Percentiles rank a stretch among this genome's conserved stretches.
phyloP scores from a whole-genome alignment of 108 stramenopile species.

The Fistulifera solaris region DNA sequence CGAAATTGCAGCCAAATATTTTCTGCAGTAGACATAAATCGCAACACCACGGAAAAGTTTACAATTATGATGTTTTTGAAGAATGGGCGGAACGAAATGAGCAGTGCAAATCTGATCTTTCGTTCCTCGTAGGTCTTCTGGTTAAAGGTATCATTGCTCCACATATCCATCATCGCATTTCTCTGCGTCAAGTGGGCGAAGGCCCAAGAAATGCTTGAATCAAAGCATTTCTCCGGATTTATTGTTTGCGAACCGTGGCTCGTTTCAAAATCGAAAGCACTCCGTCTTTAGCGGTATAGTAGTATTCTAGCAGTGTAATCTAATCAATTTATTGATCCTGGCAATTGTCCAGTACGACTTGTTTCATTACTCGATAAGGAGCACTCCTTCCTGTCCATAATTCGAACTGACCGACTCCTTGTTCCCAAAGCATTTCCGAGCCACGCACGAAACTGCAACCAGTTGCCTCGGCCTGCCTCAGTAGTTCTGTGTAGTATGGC shows the following conservation, averaged over 20 bases:
- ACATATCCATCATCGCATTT: constrained; percentile 28
- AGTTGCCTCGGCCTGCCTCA: constrained; percentile 73
- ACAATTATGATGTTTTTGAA: constrained; percentile 29
- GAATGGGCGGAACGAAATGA: constrained; percentile 32
- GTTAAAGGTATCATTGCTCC: constrained; percentile 20
- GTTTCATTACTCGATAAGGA: constrained; percentile 82
- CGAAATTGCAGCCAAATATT: constrained; percentile 1
- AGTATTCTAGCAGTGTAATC: background rate
- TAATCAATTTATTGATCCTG: background rate
- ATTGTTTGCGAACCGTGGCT: constrained; percentile 60
- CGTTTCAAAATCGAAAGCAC: constrained; percentile 18
- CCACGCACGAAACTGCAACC: constrained; percentile 86
- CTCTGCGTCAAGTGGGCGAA: constrained; percentile 32
- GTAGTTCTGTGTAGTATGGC: constrained; percentile 81
- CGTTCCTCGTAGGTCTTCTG: constrained; percentile 22
- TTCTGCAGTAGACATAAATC: constrained; percentile 17
- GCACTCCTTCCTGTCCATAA: constrained; percentile 87
- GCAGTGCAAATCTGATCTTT: constrained; percentile 26
- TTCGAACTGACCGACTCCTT: constrained; percentile 95
- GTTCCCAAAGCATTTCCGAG: constrained; percentile 97
- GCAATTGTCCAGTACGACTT: constrained; percentile 77
- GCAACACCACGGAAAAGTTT: constrained; percentile 1
- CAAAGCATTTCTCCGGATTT: constrained; percentile 22
- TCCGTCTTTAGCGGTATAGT: background rate
- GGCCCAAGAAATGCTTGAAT: constrained; percentile 38